Conservation (phyloP, 2,329 filamentous ascomycete species). For the Bipolaris bicolor region DNA sequence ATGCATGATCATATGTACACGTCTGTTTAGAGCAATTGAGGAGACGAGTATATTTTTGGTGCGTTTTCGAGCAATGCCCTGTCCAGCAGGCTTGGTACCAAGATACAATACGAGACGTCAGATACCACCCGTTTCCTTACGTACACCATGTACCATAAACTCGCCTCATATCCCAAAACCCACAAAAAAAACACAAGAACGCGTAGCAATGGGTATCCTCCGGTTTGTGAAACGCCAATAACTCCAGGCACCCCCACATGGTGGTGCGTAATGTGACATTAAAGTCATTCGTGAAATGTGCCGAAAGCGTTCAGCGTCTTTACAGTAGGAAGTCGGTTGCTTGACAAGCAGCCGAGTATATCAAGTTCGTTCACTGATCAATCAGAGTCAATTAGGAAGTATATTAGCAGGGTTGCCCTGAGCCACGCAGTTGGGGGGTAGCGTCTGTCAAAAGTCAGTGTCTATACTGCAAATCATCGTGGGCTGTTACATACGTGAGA, state of each 20-base stretch:
- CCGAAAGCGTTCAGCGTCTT: neutral
- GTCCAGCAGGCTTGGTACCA: conserved; percentile 17
- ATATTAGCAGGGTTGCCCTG: conserved; percentile 54
- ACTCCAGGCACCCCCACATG: conserved; percentile 17
- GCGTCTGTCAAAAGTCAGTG: conserved; percentile 48
- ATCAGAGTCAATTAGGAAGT: conserved; percentile 31
- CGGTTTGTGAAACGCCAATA: conserved; percentile 17
- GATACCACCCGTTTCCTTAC: conserved; percentile 16
- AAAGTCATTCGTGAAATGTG: conserved; percentile 6
- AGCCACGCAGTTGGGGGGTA: conserved; percentile 55
- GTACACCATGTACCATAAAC: conserved; percentile 5
- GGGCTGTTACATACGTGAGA: conserved; percentile 55
- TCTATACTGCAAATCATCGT: neutral
- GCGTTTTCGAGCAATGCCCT: conserved; percentile 9
- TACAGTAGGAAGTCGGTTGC: neutral
- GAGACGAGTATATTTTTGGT: conserved; percentile 1
- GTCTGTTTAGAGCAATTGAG: neutral
- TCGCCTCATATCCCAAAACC: neutral
- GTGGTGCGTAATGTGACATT: conserved; percentile 16
- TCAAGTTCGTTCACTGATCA: conserved; percentile 13
- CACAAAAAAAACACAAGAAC: conserved; percentile 8
- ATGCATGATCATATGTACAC: neutral
- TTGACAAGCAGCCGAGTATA: neutral
- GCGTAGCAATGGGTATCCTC: conserved; percentile 27
- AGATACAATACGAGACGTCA: conserved; percentile 14